Percentiles rank a stretch among this genome's conserved stretches.
Evolutionary conservation across 768 basidiomycete genomes (phyloP).

Genomic region (Suillus subaureus): DNA sequence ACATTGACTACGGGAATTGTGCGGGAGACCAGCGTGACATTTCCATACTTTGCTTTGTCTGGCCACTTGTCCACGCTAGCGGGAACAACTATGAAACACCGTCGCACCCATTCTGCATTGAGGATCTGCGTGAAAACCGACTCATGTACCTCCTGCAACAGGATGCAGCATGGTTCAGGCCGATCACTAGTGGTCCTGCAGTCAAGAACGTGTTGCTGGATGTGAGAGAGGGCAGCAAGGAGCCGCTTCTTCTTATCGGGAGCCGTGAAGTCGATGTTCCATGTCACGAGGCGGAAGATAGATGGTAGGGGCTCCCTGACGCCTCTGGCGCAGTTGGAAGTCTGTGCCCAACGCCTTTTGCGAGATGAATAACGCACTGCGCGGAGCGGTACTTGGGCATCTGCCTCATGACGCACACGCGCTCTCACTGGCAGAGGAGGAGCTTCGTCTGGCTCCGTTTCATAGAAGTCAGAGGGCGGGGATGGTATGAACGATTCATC

Average conservation of each 20-base stretch:
- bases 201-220: constrained; percentile 53
- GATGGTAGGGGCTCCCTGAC: constrained; percentile 41
- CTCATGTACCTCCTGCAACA: constrained; percentile 68
- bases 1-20: constrained; percentile 51
- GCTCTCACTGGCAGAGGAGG: constrained; percentile 10
- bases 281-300: constrained; percentile 60
- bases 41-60: constrained; percentile 53
- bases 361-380: constrained; percentile 36
- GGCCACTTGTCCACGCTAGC: constrained; percentile 59
- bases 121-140: constrained; percentile 51
- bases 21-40: constrained; percentile 67
- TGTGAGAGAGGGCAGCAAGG: constrained; percentile 49
- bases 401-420: constrained; percentile 16
- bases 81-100: constrained; percentile 61
- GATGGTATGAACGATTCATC: constrained; percentile 34
- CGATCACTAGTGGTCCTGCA: constrained; percentile 43
- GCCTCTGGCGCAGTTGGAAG: constrained; percentile 37
- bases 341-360: constrained; percentile 35
- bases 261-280: constrained; percentile 66
- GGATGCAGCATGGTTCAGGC: constrained; percentile 61
- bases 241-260: constrained; percentile 46
- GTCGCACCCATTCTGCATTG: constrained; percentile 62
- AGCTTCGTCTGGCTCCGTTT: constrained; percentile 30
- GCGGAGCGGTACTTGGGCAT: constrained; percentile 30
- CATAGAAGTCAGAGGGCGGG: constrained; percentile 24